Evolutionary conservation across 495 filamentous ascomycete species (phyloP), one percentile per base, ranked within the genome.

Genomic region (Trypethelium eluteriae): DNA sequence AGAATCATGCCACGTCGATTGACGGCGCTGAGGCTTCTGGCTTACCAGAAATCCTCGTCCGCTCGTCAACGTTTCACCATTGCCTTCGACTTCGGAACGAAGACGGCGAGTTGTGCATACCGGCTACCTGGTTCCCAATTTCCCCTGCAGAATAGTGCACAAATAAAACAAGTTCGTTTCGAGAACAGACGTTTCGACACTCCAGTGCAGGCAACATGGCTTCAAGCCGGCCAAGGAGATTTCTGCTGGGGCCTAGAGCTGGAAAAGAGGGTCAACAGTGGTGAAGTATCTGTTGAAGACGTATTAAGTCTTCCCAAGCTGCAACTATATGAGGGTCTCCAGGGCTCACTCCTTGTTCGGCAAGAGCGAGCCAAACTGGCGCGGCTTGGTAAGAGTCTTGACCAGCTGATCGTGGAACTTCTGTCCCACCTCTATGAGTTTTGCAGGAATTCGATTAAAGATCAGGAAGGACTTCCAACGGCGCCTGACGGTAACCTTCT

Each of bases 241-340:
- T 59, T 36, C 53, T 59, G 53, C 53, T 59, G 53, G 53, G 53
- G 53, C 36, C 18, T 18, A 34, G 53, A 59, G 10, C 14, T 59
- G 3, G 7, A 14, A 9, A 36, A 59, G 7, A 59, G 36, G 14
- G 14, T 36, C 7, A 4, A 35, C 53, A 35, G 53, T 36, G 53
- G 53, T 14, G 53, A 59, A 18, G 53, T 59, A 9, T 59, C 53
- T 14, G 14, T 18, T 5, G 53, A 59, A 59, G 53, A 59, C 14
- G 18, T 59, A 2, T 5, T 59, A 14, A 59, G 18, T 9, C 53
- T 59, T 7, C 53, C 53, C 4, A 36, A 34, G 32, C 32, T 59
- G 18, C 32, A 36, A 59, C 14, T 36, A 10, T 59, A 59, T 14
- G 53, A 59, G 25, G 32, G 32, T 2, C 53, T 59, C 18, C 25